Base-by-base conservation (phyloP, 2,329 filamentous ascomycete genomes). In the Madurella fahalii region DNA sequence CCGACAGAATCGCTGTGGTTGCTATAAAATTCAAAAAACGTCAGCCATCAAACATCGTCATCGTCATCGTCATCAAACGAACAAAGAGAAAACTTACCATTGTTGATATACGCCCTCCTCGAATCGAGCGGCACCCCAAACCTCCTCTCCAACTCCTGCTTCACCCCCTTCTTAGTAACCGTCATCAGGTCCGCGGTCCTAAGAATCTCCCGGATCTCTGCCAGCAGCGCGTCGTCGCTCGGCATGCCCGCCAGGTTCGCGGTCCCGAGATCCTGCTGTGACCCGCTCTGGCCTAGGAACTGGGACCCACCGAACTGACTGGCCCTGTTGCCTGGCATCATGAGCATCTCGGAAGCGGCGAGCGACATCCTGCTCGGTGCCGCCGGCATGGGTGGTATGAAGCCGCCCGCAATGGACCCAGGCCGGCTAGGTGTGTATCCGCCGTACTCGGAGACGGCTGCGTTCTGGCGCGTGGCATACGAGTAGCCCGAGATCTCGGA, bases 131-230 rank as follows among this genome's bases (percentile, higher is more conserved):
- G 83, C 59, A 95, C 85, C 58, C 89, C 89, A 67, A 99, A 99
- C 59, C 92, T 83, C 66, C 85, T 84, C 79, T 99, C 94, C 54
- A 99, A 76, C 76, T 99, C 94, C 63, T 83, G 75, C 80, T 97
- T 97, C 73, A 99, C 89, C 65, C 89, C 90, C 83, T 99, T 99
- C 84, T 99, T 99, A 62, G 94, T 99, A 42, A 99, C 90, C 4
- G 84, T 92, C 94, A 99, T 99, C 67, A 99, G 75, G 73, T 99
- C 94, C 2, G 91, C 92, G 12, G 88, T 95, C 63, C 86, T 83
- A 58, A 99, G 77, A 60, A 99, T 96, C 67, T 96, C 91, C 49
- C 94, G 83, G 64, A 99, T 99, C 78, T 99, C 94, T 0, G 90
- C 86, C 59, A 99, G 76, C 47, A 99, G 78, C 11, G 90, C 87